A percentile compares a stretch with the other conserved stretches of the same genome.
Evolutionary conservation across 805 yeast species (phyloP).

Genomic region (Maudiozyma bulderi): DNA sequence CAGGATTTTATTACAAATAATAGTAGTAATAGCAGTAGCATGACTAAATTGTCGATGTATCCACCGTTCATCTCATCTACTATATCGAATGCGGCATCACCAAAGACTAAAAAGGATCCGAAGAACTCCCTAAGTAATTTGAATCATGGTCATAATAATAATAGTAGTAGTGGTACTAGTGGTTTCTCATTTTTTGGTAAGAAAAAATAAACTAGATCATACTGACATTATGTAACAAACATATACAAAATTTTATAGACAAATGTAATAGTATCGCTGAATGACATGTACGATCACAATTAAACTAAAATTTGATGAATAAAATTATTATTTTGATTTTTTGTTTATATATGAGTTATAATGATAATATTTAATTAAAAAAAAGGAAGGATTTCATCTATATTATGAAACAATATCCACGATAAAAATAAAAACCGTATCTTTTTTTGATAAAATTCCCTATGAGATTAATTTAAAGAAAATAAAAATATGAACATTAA

Average conservation of each 20-base stretch:
- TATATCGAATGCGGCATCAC: conserved; percentile 9
- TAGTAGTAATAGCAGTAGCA: neutral
- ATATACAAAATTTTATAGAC: neutral
- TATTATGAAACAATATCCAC: too few relatives aligned
- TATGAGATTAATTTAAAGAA: neutral
- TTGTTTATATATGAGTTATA: too few relatives aligned
- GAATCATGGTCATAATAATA: neutral
- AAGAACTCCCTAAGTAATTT: neutral
- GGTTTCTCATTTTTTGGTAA: conserved; percentile 16
- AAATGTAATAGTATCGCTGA: neutral
- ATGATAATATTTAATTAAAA: too few relatives aligned
- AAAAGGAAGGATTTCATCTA: too few relatives aligned
- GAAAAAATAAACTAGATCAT: conserved; percentile 7
- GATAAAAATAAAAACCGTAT: too few relatives aligned
- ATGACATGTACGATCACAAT: too few relatives aligned
- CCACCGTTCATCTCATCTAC: conserved; percentile 7
- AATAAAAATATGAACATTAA: neutral
- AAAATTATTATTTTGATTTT: too few relatives aligned
- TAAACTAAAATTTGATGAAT: too few relatives aligned
- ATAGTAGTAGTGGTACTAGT: neutral
- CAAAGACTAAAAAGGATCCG: conserved; percentile 6
- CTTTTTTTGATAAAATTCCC: too few relatives aligned
- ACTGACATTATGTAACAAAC: neutral
- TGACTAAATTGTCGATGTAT: conserved; percentile 7
- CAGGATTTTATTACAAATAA: neutral